Conservation (phyloP, 176 grass and related monocot species). For the Lolium multiflorum region DNA sequence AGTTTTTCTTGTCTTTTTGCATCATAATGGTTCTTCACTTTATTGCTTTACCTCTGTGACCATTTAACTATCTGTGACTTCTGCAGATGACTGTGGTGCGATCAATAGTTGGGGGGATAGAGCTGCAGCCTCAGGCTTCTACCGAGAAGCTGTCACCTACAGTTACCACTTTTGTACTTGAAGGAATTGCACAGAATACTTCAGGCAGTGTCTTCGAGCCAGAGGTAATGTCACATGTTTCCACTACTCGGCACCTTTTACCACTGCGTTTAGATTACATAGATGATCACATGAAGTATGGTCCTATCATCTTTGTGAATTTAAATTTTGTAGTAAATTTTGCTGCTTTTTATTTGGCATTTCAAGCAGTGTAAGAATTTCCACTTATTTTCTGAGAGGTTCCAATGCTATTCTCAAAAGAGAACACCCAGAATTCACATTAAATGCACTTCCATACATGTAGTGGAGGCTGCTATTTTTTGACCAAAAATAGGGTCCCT, state of each 20-base stretch:
- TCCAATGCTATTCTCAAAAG: conserved; percentile 21
- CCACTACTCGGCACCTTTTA: conserved; percentile 28
- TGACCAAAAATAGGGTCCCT: neutral
- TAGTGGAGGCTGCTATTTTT: conserved; percentile 8
- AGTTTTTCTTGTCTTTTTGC: conserved; percentile 39
- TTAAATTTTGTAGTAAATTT: conserved; percentile 15
- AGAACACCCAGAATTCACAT: neutral
- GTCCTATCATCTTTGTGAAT: neutral
- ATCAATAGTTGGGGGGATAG: conserved; percentile 70
- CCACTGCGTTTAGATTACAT: conserved; percentile 30
- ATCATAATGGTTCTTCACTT: conserved; percentile 23
- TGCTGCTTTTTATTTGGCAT: neutral
- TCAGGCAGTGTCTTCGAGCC: conserved; percentile 82
- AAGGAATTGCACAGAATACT: conserved; percentile 96
- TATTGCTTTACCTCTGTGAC: conserved; percentile 36
- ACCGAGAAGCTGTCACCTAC: conserved; percentile 52
- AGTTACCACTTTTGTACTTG: conserved; percentile 65
- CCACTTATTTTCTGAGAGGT: conserved; percentile 8
- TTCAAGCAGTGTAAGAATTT: conserved; percentile 27
- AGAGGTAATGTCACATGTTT: conserved; percentile 57
- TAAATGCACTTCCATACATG: conserved; percentile 1
- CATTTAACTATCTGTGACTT: conserved; percentile 33
- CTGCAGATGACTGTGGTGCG: conserved; percentile 93
- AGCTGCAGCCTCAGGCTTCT: conserved; percentile 57
- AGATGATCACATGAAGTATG: conserved; percentile 18